A percentile compares a stretch with the other conserved stretches of the same genome.
These are phyloP conservation scores for Candida endomychidarum DNA, from an alignment of 805 yeast genomes.

Conservation along the genomic window DNA sequence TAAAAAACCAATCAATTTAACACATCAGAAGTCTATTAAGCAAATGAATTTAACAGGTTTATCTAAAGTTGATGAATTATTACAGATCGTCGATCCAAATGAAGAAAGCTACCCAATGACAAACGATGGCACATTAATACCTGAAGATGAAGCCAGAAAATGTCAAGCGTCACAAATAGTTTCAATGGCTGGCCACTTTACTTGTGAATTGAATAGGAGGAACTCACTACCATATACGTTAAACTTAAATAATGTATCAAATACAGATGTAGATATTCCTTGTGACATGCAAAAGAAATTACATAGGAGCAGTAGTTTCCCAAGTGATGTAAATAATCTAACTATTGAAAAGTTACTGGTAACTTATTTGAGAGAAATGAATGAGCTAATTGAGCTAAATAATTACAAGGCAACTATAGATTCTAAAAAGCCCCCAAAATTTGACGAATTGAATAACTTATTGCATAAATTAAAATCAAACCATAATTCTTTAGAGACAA, in stretches of 20 bases:
- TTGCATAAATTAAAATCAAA: conserved; percentile 27
- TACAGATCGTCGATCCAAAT: conserved; percentile 8
- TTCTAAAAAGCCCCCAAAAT: conserved; percentile 18
- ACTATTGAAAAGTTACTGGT: conserved; percentile 11
- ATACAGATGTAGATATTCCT: conserved; percentile 2
- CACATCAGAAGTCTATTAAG: not conserved
- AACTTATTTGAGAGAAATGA: conserved; percentile 12
- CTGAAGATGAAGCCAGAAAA: not conserved
- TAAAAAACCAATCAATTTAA: conserved; percentile 9
- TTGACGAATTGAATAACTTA: conserved; percentile 30
- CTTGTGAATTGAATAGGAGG: conserved; percentile 27
- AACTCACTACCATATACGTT: conserved; percentile 31
- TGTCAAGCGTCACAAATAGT: not conserved
- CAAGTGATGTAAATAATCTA: not conserved
- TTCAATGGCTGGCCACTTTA: not conserved
- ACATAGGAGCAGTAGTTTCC: conserved; percentile 9
- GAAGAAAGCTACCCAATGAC: not conserved
- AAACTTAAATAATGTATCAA: conserved; percentile 16
- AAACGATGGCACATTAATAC: not conserved
- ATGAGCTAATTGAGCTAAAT: conserved; percentile 22
- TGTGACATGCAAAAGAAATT: not conserved
- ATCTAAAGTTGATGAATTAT: conserved; percentile 10
- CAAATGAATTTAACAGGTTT: conserved; percentile 10
- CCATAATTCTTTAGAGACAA: conserved; percentile 25
- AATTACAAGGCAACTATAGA: conserved; percentile 15